Conservation (phyloP, 2,329 filamentous ascomycete species). For the Ophiosphaerella narmari region DNA sequence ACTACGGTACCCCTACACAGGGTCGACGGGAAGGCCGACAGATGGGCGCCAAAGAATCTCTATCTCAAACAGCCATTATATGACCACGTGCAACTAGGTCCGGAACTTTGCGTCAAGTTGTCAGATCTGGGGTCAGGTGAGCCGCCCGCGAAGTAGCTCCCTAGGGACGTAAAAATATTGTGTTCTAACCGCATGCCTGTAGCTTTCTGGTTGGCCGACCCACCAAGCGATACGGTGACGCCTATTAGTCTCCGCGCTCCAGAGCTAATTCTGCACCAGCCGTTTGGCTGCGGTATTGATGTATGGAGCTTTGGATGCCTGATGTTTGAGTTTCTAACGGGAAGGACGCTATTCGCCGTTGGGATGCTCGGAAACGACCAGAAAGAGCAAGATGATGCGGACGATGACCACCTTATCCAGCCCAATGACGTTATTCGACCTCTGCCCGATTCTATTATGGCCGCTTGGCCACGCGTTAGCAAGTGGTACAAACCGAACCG, state of each 20-base stretch:
- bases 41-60: slow-evolving; percentile 36
- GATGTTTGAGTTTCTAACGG: slow-evolving; percentile 39
- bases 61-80: slow-evolving; percentile 33
- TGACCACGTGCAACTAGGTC: slow-evolving; percentile 21
- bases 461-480: slow-evolving; percentile 28
- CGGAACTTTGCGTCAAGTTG: slow-evolving; percentile 33
- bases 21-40: slow-evolving; percentile 32
- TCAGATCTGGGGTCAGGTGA: slow-evolving; percentile 37
- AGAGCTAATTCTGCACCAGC: slow-evolving; percentile 37
- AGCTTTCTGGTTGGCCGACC: slow-evolving; percentile 30
- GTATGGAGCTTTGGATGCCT: slow-evolving; percentile 42
- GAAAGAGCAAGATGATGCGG: slow-evolving; percentile 25
- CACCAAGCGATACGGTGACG: slow-evolving; percentile 26
- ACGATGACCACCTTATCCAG: slow-evolving; percentile 37
- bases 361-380: slow-evolving; percentile 18
- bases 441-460: slow-evolving; percentile 31
- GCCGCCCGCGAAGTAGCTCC: not conserved
- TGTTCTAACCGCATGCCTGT: not conserved
- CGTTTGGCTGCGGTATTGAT: slow-evolving; percentile 39
- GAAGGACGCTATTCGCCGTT: slow-evolving; percentile 23
- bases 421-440: slow-evolving; percentile 28
- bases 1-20: slow-evolving; percentile 21
- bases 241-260: slow-evolving; percentile 32
- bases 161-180: not conserved
- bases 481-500: slow-evolving; percentile 28